Evolutionary conservation across 106 monocot genomes (phyloP).

Genomic region (Gastrodia elata): DNA sequence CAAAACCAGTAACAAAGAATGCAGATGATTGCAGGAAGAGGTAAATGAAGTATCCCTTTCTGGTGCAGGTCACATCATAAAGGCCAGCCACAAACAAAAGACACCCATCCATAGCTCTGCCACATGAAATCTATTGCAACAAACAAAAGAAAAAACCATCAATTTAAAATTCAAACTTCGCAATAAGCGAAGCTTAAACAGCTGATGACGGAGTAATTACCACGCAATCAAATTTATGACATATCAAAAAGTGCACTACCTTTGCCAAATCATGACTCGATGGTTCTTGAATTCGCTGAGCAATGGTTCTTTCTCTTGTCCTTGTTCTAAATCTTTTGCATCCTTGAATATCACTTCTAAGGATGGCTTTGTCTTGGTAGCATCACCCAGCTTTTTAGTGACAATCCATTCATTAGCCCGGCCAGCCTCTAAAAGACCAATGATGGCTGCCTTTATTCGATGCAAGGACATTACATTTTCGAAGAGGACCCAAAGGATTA

Average conservation of each 20-base stretch:
- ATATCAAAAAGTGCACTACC: conserved; percentile 17
- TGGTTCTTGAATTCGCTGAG: conserved; percentile 16
- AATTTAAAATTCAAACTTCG: not conserved
- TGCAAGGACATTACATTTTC: conserved; percentile 77
- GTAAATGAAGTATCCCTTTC: conserved; percentile 36
- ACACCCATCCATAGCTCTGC: conserved; percentile 34
- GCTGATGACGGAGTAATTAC: no score
- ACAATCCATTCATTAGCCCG: conserved; percentile 77
- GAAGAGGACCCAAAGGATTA: conserved; percentile 50
- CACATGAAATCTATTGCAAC: conserved; percentile 26
- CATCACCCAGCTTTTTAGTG: conserved; percentile 63
- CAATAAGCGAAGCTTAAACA: no score
- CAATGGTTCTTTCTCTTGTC: conserved; percentile 6
- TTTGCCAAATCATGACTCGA: conserved; percentile 14
- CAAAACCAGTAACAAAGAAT: conserved; percentile 45
- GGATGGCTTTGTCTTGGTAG: conserved; percentile 24
- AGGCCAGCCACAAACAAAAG: conserved; percentile 29
- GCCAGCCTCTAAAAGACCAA: conserved; percentile 40
- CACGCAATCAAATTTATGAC: not conserved
- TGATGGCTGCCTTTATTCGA: conserved; percentile 54
- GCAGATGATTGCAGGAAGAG: conserved; percentile 44
- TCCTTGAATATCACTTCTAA: not conserved
- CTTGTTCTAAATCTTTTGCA: conserved; percentile 5
- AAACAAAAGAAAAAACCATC: not conserved
- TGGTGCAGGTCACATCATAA: conserved; percentile 25